These are phyloP conservation scores for Vicia villosa DNA, from an alignment of 306 rosid genomes.

Conservation along the genomic window DNA sequence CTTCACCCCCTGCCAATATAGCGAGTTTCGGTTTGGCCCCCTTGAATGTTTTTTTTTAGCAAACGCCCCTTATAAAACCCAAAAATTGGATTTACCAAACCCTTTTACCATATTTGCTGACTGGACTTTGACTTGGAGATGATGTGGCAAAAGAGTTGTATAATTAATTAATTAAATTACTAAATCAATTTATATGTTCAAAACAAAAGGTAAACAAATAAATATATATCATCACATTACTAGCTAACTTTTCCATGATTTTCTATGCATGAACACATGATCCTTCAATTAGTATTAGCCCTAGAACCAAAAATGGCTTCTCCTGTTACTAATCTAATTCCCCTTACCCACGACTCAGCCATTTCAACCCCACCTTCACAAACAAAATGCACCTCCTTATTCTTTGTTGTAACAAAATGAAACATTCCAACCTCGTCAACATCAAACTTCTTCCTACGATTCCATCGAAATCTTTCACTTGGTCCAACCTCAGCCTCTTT, in stretches of 20 bases:
- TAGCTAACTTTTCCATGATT: background rate
- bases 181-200: no score
- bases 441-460: slow-evolving; percentile 52
- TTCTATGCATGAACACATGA: background rate
- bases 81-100: no score
- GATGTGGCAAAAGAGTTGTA: no score
- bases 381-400: slow-evolving; percentile 70
- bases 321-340: slow-evolving; percentile 55
- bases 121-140: no score
- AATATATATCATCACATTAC: no score
- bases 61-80: no score
- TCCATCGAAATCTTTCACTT: slow-evolving; percentile 55
- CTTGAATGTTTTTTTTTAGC: no score
- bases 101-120: no score
- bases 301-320: slow-evolving; percentile 44
- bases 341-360: slow-evolving; percentile 71
- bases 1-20: no score
- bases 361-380: slow-evolving; percentile 68
- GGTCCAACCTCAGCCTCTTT: slow-evolving; percentile 62
- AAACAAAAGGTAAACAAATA: no score
- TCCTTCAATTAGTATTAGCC: background rate
- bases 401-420: slow-evolving; percentile 57
- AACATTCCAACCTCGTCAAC: slow-evolving; percentile 57
- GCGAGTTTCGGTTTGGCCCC: no score
- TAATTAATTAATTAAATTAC: no score